These are phyloP conservation scores for Tricholomella constricta DNA, from an alignment of 768 basidiomycete species.

Conservation along the genomic window DNA sequence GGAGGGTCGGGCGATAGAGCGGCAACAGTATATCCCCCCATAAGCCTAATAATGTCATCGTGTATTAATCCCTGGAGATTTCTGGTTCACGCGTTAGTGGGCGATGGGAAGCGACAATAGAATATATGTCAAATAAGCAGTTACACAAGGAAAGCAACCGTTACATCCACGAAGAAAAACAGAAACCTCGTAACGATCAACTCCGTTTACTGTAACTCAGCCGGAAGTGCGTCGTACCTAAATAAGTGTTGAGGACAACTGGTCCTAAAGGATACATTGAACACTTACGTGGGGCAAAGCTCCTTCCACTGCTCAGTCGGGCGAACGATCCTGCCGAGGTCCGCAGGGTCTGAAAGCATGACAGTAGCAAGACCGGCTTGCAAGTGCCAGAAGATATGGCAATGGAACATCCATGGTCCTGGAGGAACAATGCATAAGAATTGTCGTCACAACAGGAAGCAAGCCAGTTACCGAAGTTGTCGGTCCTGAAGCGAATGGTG, in stretches of 20 bases:
- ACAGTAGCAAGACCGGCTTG: slow-evolving; percentile 45
- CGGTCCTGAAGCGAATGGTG: slow-evolving; percentile 26
- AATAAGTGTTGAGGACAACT: too few species aligned
- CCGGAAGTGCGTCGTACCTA: slow-evolving; percentile 17
- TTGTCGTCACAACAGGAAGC: neutral
- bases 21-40: too few species aligned
- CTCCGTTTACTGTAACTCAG: slow-evolving; percentile 19
- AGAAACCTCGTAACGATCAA: neutral
- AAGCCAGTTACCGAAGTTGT: slow-evolving; percentile 21
- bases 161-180: too few species aligned
- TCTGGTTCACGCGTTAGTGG: too few species aligned
- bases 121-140: too few species aligned
- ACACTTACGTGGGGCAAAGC: slow-evolving; percentile 28
- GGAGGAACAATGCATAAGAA: neutral
- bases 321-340: slow-evolving; percentile 10
- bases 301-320: slow-evolving; percentile 23
- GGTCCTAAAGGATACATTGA: slow-evolving; percentile 15
- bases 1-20: too few species aligned
- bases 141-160: too few species aligned
- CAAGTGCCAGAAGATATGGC: slow-evolving; percentile 41
- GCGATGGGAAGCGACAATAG: too few species aligned
- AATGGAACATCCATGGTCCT: slow-evolving; percentile 25
- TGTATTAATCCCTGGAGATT: too few species aligned
- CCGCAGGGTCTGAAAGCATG: slow-evolving; percentile 33
- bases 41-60: too few species aligned